Evolutionary conservation across 164 flowering plant genomes (phyloP), one percentile per base, ranked within the genome.

Genomic region (Santalum album): DNA sequence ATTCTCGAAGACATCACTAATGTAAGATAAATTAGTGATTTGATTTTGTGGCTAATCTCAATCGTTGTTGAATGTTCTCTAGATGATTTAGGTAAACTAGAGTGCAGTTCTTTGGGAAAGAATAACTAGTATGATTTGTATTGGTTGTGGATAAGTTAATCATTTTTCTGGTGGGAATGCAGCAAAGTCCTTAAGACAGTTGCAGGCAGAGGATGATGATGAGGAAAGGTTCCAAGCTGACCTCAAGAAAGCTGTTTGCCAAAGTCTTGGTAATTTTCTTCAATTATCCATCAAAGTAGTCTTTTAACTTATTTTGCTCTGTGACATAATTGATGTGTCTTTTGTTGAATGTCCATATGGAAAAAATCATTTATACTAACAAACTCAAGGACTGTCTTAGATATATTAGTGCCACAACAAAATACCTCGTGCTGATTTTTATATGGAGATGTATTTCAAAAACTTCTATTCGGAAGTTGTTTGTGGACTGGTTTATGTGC

Each of bases 181-280:
- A 49, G 63, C 68, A 54, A 86, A 71, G 59, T 70, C 80, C 42
- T 59, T 83, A 60, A 71, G 84, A 65, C 79, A 81, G 49, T 63
- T 73, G 49, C 83, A 71, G 56, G 82, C 70, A 7, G 96, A 86
- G 64, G 87, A 87, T 57, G 95, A 81, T 38, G 90, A 92, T 56
- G 96, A 92, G 62, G 89, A 92, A 72, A 83, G 91, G 57, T 92
- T 86, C 65, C 94, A 87, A 76, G 90, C 98, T 56, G 98, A 92
- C 65, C 83, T 92, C 44, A 65, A 81, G 71, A 75, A 66, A 65
- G 98, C 98, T 62, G 90, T 88, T 15, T 83, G 67, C 26, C 90
- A 86, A 68, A 92, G 98, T 64, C 92, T 92, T 55, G 98, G 98
- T 92, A 75, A 57, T 49, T 29, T 4, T 51, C 40, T 19, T 35